phyloP scores from a whole-genome alignment of 306 rosid species.

The Neltuma alba region DNA sequence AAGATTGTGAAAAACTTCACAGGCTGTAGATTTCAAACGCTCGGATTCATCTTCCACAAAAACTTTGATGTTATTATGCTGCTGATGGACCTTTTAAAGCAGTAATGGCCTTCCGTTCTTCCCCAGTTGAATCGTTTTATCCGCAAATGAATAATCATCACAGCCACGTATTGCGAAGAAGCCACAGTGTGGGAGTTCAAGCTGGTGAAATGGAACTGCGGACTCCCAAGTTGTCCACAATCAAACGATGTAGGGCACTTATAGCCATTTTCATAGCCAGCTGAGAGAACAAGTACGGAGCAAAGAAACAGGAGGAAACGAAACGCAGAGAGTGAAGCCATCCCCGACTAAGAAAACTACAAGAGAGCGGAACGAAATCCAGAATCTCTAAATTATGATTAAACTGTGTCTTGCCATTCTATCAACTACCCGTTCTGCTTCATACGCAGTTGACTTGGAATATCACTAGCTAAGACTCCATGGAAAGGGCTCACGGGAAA shows the following conservation, averaged over 20 bases:
- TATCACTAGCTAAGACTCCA: background rate
- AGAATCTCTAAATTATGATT: background rate
- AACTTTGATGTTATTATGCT: slow-evolving; percentile 4
- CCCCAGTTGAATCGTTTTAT: slow-evolving; percentile 22
- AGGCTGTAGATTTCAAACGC: background rate
- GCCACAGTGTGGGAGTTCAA: slow-evolving; percentile 37
- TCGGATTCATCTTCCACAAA: slow-evolving; percentile 10
- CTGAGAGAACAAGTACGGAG: slow-evolving; percentile 17
- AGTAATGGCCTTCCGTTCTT: background rate
- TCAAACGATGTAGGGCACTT: slow-evolving; percentile 34
- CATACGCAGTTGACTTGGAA: background rate
- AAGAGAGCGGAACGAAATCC: too few relatives aligned
- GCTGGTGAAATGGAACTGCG: slow-evolving; percentile 44
- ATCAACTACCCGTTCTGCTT: background rate
- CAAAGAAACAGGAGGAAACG: slow-evolving; percentile 1
- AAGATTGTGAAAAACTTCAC: slow-evolving; percentile 29
- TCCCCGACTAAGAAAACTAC: background rate
- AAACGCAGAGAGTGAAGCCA: slow-evolving; percentile 28
- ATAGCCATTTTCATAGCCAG: background rate
- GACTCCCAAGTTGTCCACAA: slow-evolving; percentile 20
- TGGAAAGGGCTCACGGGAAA: too few relatives aligned
- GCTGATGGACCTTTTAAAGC: background rate
- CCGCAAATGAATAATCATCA: background rate
- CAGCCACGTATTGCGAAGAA: slow-evolving; percentile 20
- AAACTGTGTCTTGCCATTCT: background rate